phyloP scores from a whole-genome alignment of 768 basidiomycete species.

The Rhodotorula kratochvilovae region DNA sequence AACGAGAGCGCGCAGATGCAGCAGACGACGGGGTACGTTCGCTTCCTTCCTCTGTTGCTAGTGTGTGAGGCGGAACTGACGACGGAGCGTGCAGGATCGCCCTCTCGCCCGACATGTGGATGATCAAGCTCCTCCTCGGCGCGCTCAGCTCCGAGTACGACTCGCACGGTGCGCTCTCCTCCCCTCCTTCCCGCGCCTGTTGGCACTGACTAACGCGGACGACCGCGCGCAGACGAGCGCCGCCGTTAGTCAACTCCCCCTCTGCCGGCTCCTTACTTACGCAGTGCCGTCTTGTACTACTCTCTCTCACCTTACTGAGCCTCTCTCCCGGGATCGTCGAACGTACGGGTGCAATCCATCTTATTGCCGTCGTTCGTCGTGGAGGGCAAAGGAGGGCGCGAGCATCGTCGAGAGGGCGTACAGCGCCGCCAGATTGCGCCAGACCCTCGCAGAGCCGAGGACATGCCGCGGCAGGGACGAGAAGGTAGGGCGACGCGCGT shows the following conservation, averaged over 20 bases:
- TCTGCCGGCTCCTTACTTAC: too few relatives aligned
- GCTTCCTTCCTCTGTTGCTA: neutral
- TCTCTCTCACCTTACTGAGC: neutral
- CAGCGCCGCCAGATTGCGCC: too few relatives aligned
- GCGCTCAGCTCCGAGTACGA: neutral
- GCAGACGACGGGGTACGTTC: neutral
- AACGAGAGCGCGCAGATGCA: conserved; percentile 13
- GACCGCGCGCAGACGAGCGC: neutral
- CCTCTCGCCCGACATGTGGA: conserved; percentile 46
- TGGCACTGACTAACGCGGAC: neutral
- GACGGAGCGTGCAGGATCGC: conserved; percentile 18
- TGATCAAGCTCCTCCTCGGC: conserved; percentile 44
- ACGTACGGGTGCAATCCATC: too few relatives aligned
- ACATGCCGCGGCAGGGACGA: too few relatives aligned
- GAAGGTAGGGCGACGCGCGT: too few relatives aligned
- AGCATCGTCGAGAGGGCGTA: too few relatives aligned
- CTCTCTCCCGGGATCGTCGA: too few relatives aligned
- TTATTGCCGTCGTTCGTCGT: too few relatives aligned
- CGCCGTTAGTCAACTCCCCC: neutral
- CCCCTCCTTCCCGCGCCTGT: too few relatives aligned
- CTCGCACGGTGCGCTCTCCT: neutral
- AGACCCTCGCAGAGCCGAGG: too few relatives aligned
- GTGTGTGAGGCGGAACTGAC: neutral
- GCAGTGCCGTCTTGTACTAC: neutral
- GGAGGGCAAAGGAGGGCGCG: too few relatives aligned